Base-by-base conservation (phyloP, 164 flowering plant genomes). In the Chloranthus sessilifolius region DNA sequence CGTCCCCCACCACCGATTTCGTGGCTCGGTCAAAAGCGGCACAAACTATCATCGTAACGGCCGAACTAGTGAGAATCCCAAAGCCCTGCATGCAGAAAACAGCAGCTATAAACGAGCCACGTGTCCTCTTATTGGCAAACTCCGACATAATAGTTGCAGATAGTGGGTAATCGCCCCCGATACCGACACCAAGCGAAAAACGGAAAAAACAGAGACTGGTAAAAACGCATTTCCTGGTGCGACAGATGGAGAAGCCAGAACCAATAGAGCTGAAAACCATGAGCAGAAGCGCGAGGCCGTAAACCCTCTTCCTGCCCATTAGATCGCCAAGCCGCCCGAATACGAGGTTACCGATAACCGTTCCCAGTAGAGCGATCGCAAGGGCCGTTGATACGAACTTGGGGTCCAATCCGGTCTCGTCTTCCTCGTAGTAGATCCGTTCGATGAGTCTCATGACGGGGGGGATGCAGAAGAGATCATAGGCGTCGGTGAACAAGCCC, bases 401-500 rank as follows among this genome's bases (percentile, higher is more conserved):
- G 12, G 22, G 23, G 0, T 7, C 7, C 16, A 5, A 30, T 14
- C 16, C n/a, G 3, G 5, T 4, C 5, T 46, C 26, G n/a, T n/a
- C n/a, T n/a, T n/a, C n/a, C n/a, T n/a, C n/a, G 60, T 76, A 81
- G 66, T 78, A 79, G 28, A 74, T 46, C 2, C 70, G 64, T 11
- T 75, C 75, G 40, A 81, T 43, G 36, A 81, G 56, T 17, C 3
- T 58, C 67, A 73, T 64, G 43, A 81, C 47, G 0, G 81, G 83
- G 5, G 77, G 48, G 59, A 81, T 72, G 55, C 77, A 76, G 71
- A 78, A 81, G 59, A 81, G 73, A 42, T 78, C 82, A 61, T 82
- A 82, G 22, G 85, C 75, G 42, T 82, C 88, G 35, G 76, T 65
- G 67, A 79, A 79, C 46, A 82, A 66, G 4, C 88, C 84, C 84